phyloP scores from a whole-genome alignment of 2,329 filamentous ascomycete genomes.

The Pseudogymnoascus sp. region DNA sequence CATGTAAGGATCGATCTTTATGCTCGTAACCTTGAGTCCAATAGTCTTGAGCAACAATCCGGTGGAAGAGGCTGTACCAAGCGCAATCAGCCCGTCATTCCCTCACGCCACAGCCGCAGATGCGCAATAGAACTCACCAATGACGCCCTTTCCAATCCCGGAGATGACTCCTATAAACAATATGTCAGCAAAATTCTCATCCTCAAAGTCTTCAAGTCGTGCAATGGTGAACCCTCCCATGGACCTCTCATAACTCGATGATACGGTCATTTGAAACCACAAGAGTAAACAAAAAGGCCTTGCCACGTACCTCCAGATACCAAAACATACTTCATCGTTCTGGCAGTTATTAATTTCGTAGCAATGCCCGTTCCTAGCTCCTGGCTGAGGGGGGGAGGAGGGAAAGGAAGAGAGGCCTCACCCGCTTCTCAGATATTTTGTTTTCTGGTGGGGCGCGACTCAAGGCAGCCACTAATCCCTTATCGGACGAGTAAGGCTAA shows the following conservation, averaged over 20 bases:
- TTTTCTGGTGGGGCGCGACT: slow-evolving; percentile 5
- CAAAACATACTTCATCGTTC: slow-evolving; percentile 69
- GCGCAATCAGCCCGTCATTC: slow-evolving; percentile 19
- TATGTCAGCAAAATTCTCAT: slow-evolving; percentile 14
- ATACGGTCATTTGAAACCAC: background rate
- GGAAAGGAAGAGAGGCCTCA: background rate
- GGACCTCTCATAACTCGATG: background rate
- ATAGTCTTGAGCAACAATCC: slow-evolving; percentile 72
- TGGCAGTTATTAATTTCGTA: slow-evolving; percentile 23
- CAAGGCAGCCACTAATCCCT: slow-evolving; percentile 7
- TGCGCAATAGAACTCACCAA: slow-evolving; percentile 40
- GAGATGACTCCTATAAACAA: slow-evolving; percentile 38
- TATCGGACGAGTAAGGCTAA: background rate
- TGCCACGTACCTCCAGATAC: slow-evolving; percentile 58
- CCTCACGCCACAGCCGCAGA: slow-evolving; percentile 9
- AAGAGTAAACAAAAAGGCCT: background rate
- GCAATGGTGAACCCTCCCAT: background rate
- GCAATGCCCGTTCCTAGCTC: slow-evolving; percentile 1
- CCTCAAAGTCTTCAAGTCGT: background rate
- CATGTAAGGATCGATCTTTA: slow-evolving; percentile 67
- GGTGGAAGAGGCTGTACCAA: slow-evolving; percentile 52
- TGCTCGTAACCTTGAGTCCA: slow-evolving; percentile 63
- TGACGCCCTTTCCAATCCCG: slow-evolving; percentile 56
- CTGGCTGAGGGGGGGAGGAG: slow-evolving; percentile 1
- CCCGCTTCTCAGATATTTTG: slow-evolving; percentile 8